phyloP scores from a whole-genome alignment of 2,329 filamentous ascomycete species.

The Calonectria pseudoturangicola region DNA sequence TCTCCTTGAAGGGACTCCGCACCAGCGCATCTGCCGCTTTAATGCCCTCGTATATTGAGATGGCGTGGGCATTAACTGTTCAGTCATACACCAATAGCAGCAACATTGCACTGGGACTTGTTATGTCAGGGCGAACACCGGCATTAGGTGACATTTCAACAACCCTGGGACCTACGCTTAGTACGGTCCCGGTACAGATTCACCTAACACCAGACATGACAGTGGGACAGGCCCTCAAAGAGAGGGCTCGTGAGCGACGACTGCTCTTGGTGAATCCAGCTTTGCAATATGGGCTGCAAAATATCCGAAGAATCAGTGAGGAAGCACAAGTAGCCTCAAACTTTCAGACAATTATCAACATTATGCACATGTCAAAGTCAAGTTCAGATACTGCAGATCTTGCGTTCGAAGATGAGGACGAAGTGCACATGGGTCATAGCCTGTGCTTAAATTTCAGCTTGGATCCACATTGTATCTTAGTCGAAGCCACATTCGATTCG shows the following conservation, averaged over 20 bases:
- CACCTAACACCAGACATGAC: constrained; percentile 23
- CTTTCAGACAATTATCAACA: constrained; percentile 25
- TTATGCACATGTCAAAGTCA: constrained; percentile 19
- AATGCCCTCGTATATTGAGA: constrained; percentile 30
- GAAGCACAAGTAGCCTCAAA: constrained; percentile 24
- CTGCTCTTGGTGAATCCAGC: constrained; percentile 20
- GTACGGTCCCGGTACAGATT: constrained; percentile 28
- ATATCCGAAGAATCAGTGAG: constrained; percentile 18
- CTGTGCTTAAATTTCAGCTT: constrained; percentile 24
- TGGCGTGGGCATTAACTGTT: constrained; percentile 28
- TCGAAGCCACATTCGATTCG: constrained; percentile 24
- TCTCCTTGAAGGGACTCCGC: constrained; percentile 22
- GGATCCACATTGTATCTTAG: constrained; percentile 12
- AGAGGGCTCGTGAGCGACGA: constrained; percentile 22
- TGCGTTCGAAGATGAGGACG: constrained; percentile 20
- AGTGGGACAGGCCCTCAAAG: constrained; percentile 23
- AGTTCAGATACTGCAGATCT: constrained; percentile 24
- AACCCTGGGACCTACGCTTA: constrained; percentile 32
- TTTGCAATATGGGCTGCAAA: constrained; percentile 17
- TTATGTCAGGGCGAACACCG: constrained; percentile 29
- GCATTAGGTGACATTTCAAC: constrained; percentile 24
- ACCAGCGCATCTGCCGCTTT: constrained; percentile 23
- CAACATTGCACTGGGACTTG: constrained; percentile 24
- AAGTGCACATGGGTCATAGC: constrained; percentile 23
- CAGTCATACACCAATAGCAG: constrained; percentile 25